Conservation (phyloP, 2,329 filamentous ascomycete species). For the Talaromyces albobiverticillius region DNA sequence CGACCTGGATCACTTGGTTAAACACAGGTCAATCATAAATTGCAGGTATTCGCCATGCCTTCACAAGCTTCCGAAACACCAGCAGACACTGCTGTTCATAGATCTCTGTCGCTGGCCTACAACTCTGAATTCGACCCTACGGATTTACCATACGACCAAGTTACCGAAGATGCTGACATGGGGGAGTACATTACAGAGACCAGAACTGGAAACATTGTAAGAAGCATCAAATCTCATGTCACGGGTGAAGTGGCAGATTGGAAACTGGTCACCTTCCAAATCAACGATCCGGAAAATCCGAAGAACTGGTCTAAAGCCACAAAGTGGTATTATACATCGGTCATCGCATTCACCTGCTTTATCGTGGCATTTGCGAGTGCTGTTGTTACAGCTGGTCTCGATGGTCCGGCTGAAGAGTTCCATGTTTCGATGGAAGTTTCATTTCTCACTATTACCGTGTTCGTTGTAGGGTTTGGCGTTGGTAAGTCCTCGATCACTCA, state of each 20-base stretch:
- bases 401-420: slow-evolving; percentile 62
- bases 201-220: slow-evolving; percentile 59
- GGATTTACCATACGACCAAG: slow-evolving; percentile 5
- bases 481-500: slow-evolving; percentile 44
- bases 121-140: slow-evolving; percentile 15
- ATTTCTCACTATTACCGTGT: slow-evolving; percentile 69
- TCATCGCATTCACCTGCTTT: slow-evolving; percentile 73
- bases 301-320: slow-evolving; percentile 78
- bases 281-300: slow-evolving; percentile 71
- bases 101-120: slow-evolving; percentile 7
- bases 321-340: slow-evolving; percentile 85
- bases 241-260: slow-evolving; percentile 52
- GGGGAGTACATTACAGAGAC: slow-evolving; percentile 67
- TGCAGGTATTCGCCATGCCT: slow-evolving; percentile 1
- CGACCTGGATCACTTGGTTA: neutral
- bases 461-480: slow-evolving; percentile 78
- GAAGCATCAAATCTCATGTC: slow-evolving; percentile 53
- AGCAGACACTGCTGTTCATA: neutral
- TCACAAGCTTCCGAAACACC: slow-evolving; percentile 4
- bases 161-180: slow-evolving; percentile 51
- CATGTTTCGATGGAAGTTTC: slow-evolving; percentile 69
- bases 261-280: slow-evolving; percentile 68
- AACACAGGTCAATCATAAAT: neutral
- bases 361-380: slow-evolving; percentile 69
- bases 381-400: slow-evolving; percentile 74